Percentiles rank a stretch among this genome's conserved stretches.
Conservation (phyloP, 768 basidiomycete species). For the Russula earlei region DNA sequence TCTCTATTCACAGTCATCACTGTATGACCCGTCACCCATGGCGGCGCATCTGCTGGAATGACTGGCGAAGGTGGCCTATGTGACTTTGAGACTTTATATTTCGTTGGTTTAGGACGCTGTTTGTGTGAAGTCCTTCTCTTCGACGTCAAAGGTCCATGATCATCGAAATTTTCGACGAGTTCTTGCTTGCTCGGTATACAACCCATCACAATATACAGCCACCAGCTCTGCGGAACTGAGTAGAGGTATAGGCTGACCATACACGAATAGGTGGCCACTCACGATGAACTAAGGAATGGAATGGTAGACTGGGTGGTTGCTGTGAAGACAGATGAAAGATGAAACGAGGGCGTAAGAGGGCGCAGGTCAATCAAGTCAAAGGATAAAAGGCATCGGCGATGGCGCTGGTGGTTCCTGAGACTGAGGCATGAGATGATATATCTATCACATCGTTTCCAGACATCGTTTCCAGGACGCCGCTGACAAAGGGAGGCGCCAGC, state of each 20-base stretch:
- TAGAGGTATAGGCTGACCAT: neutral
- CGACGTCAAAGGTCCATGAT: neutral
- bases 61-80: constrained; percentile 2
- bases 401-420: too few relatives aligned
- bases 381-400: neutral
- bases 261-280: neutral
- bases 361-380: neutral
- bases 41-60: constrained; percentile 10
- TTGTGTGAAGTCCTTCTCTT: neutral
- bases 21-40: constrained; percentile 15
- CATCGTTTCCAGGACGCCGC: too few relatives aligned
- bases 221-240: neutral
- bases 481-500: too few relatives aligned
- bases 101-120: neutral
- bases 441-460: too few relatives aligned
- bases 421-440: too few relatives aligned
- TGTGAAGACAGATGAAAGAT: neutral
- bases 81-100: constrained; percentile 2
- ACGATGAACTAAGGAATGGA: constrained; percentile 4
- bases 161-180: constrained; percentile 12
- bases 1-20: constrained; percentile 8
- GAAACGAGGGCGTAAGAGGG: neutral
- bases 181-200: constrained; percentile 35
- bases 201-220: constrained; percentile 27
- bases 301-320: neutral